A percentile compares a stretch with the other conserved stretches of the same genome.
phyloP scores from a whole-genome alignment of 352 stramenopile species.

The Pythium oligandrum region DNA sequence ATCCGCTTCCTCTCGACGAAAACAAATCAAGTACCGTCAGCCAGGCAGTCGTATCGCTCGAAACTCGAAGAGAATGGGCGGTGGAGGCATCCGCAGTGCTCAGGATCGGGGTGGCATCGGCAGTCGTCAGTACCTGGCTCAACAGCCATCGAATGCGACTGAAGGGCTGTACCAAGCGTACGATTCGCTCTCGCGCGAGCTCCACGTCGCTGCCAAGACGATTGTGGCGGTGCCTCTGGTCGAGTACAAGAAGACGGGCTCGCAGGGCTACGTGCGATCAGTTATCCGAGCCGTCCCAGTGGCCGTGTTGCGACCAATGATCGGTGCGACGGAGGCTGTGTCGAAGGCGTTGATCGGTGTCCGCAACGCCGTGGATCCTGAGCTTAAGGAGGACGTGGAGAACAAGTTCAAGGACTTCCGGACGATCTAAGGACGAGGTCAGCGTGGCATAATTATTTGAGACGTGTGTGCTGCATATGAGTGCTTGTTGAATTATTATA shows the following conservation, averaged over 20 bases:
- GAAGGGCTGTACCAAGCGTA: constrained; percentile 84
- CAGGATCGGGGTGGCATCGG: constrained; percentile 73
- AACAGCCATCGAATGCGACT: constrained; percentile 77
- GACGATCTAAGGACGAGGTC: constrained; percentile 13
- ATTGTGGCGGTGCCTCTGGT: constrained; percentile 87
- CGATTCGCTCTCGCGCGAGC: constrained; percentile 74
- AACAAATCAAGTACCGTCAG: constrained; percentile 76
- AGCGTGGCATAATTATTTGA: not conserved
- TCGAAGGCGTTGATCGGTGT: constrained; percentile 85
- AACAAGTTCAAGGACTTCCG: constrained; percentile 91
- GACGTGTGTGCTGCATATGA: too few relatives aligned
- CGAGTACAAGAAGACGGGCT: constrained; percentile 89
- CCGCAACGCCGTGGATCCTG: constrained; percentile 81
- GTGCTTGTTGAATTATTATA: not conserved
- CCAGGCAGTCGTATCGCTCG: constrained; percentile 71
- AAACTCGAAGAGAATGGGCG: constrained; percentile 75
- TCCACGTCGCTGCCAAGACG: constrained; percentile 83
- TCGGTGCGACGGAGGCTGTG: constrained; percentile 79
- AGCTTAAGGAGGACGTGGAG: constrained; percentile 88
- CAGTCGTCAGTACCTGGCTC: constrained; percentile 72
- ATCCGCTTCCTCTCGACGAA: constrained; percentile 52
- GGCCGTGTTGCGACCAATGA: constrained; percentile 82
- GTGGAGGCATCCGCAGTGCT: constrained; percentile 68
- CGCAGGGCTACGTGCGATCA: constrained; percentile 81
- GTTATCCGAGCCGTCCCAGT: constrained; percentile 87